These are phyloP conservation scores for Fusarium sp. DNA, from an alignment of 2,329 filamentous ascomycete genomes.

Conservation along the genomic window DNA sequence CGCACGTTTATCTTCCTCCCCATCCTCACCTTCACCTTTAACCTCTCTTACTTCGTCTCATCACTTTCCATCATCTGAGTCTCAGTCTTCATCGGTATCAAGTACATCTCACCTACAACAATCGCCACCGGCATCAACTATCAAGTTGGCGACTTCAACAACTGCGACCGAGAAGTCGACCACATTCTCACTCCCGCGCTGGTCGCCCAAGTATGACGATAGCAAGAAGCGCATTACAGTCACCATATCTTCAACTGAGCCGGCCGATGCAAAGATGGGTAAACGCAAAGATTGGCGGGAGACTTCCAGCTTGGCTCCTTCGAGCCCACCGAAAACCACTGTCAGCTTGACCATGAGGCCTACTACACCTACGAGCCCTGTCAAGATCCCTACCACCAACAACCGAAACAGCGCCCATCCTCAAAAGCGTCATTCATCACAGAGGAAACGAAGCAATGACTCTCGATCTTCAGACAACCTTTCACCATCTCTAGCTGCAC, in stretches of 20 bases:
- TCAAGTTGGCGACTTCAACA: constrained; percentile 28
- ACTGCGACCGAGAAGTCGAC: constrained; percentile 36
- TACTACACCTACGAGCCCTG: constrained; percentile 60
- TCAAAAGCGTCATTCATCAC: constrained; percentile 54
- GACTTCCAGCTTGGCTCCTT: constrained; percentile 44
- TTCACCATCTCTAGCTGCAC: constrained; percentile 69
- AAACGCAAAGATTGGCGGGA: constrained; percentile 52
- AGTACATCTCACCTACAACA: constrained; percentile 17
- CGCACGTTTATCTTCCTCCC: constrained; percentile 25
- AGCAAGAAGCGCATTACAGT: constrained; percentile 42
- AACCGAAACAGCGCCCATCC: constrained; percentile 51
- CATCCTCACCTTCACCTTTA: constrained; percentile 24
- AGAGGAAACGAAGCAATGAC: constrained; percentile 54
- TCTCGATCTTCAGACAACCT: constrained; percentile 65
- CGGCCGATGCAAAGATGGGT: constrained; percentile 50
- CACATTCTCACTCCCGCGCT: constrained; percentile 36
- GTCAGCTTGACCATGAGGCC: constrained; percentile 46
- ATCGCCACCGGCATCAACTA: constrained; percentile 10
- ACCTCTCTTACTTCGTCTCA: constrained; percentile 32
- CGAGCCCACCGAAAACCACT: constrained; percentile 46
- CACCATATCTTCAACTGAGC: constrained; percentile 40
- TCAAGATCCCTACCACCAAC: constrained; percentile 65
- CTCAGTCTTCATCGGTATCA: constrained; percentile 4
- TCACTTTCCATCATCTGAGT: constrained; percentile 7
- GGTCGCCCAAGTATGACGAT: constrained; percentile 50